Conservation (phyloP, 2,329 filamentous ascomycete species). For the Ilyonectria destructans region DNA sequence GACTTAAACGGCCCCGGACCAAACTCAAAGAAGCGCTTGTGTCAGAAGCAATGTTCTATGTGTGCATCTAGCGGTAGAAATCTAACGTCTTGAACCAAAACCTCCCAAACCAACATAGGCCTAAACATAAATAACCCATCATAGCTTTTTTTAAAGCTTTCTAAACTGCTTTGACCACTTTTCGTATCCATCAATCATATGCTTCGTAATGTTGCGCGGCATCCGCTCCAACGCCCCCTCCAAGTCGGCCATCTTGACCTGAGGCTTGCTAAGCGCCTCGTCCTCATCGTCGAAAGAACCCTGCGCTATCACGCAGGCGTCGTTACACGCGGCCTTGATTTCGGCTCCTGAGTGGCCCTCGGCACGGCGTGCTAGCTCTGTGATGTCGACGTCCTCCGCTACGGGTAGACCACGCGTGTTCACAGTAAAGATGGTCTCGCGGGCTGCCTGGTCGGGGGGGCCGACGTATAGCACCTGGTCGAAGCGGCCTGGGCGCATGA, state of each 20-base stretch:
- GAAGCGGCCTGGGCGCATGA: slow-evolving; percentile 89
- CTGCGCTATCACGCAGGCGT: slow-evolving; percentile 62
- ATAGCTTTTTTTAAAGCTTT: slow-evolving; percentile 33
- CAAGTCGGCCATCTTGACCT: slow-evolving; percentile 62
- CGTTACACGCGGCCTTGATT: slow-evolving; percentile 71
- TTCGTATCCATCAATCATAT: slow-evolving; percentile 73
- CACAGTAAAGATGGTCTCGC: slow-evolving; percentile 83
- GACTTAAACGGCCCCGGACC: not conserved
- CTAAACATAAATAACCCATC: not conserved
- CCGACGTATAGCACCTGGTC: slow-evolving; percentile 90
- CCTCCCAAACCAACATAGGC: not conserved
- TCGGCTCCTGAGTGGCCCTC: slow-evolving; percentile 92
- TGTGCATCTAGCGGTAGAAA: not conserved
- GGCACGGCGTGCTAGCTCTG: slow-evolving; percentile 73
- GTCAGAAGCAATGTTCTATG: not conserved
- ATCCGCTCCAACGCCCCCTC: slow-evolving; percentile 62
- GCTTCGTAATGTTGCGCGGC: slow-evolving; percentile 72
- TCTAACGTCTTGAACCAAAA: not conserved
- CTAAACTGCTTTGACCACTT: slow-evolving; percentile 66
- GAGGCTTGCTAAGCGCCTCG: slow-evolving; percentile 49
- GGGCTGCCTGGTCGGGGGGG: slow-evolving; percentile 80
- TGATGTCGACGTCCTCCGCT: slow-evolving; percentile 75
- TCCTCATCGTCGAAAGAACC: slow-evolving; percentile 55
- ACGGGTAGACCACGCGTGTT: slow-evolving; percentile 76
- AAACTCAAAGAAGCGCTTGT: not conserved